Evolutionary conservation across 2,329 filamentous ascomycete genomes (phyloP), one percentile per base, ranked within the genome.

Genomic region (Ophiocordyceps camponoti-saundersi): DNA sequence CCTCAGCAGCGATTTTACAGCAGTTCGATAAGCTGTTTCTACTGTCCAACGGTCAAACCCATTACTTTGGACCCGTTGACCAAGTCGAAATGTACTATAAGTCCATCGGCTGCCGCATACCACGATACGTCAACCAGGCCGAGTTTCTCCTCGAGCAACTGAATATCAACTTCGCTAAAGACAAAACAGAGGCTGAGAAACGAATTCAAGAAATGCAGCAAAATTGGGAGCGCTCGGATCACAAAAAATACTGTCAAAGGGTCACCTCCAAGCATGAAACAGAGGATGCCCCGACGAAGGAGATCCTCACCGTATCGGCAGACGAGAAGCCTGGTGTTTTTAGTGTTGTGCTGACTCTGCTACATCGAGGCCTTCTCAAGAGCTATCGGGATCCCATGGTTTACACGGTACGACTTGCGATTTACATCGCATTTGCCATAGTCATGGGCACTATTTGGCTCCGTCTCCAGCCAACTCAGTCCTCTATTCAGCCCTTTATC

Each of bases 391-490:
- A 94, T 58, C 72, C 93, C 7, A 77, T 94, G 46, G 85, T 81
- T 0, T 94, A 94, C 56, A 84, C 82, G 0, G 86, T 92, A 53
- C 77, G 87, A 3, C 70, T 92, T 41, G 80, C 75, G 40, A 93
- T 93, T 85, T 92, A 93, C 61, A 52, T 56, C 21, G 76, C 77
- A 1, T 70, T 93, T 16, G 85, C 85, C 1, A 76, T 92, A 54
- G 81, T 92, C 75, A 88, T 90, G 81, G 86, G 87, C 6, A 93
- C 87, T 0, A 83, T 93, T 13, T 94, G 85, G 80, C 66, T 93
- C 15, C 77, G 86, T 6, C 69, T 94, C 3, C 65, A 72, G 4
- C 71, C 80, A 0, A 66, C 71, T 0, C 86, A 93, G 58, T 67
- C 72, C 48, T 82, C 82, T 49, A 90, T 94, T 53, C 81, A 86